phyloP scores from a whole-genome alignment of 768 basidiomycete species.

The Psilocybe cubensis region DNA sequence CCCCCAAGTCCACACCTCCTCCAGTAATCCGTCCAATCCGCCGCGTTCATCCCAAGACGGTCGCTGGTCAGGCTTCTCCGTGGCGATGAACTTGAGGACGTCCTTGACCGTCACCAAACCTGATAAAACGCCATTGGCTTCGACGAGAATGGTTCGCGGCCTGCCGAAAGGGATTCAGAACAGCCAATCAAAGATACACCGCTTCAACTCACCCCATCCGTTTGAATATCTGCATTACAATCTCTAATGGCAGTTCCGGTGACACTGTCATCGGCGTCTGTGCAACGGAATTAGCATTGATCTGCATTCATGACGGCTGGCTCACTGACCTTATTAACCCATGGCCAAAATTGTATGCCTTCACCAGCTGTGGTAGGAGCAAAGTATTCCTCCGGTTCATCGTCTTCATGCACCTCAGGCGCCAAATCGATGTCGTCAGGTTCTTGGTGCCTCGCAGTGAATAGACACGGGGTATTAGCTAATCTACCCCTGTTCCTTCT shows the following conservation, averaged over 20 bases:
- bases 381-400: constrained; percentile 61
- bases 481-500: constrained; percentile 63
- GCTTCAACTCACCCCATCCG: constrained; percentile 83
- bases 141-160: constrained; percentile 95
- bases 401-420: constrained; percentile 69
- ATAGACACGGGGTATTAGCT: constrained; percentile 72
- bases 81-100: constrained; percentile 83
- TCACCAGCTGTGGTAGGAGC: constrained; percentile 60
- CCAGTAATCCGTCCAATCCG: constrained; percentile 65
- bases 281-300: constrained; percentile 3
- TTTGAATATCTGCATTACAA: constrained; percentile 97
- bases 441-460: constrained; percentile 59
- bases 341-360: constrained; percentile 77
- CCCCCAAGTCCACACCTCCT: constrained; percentile 65
- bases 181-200: constrained; percentile 4
- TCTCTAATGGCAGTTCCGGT: constrained; percentile 90
- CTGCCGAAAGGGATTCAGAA: constrained; percentile 41
- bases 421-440: constrained; percentile 53
- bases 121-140: constrained; percentile 77
- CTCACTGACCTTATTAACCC: constrained; percentile 87
- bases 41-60: constrained; percentile 66
- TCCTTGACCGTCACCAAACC: constrained; percentile 97
- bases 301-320: constrained; percentile 1
- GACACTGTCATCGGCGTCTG: constrained; percentile 96
- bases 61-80: constrained; percentile 53